Evolutionary conservation across 192 early-diverging fungal genomes (phyloP).

Genomic region (Entomortierella lignicola): DNA sequence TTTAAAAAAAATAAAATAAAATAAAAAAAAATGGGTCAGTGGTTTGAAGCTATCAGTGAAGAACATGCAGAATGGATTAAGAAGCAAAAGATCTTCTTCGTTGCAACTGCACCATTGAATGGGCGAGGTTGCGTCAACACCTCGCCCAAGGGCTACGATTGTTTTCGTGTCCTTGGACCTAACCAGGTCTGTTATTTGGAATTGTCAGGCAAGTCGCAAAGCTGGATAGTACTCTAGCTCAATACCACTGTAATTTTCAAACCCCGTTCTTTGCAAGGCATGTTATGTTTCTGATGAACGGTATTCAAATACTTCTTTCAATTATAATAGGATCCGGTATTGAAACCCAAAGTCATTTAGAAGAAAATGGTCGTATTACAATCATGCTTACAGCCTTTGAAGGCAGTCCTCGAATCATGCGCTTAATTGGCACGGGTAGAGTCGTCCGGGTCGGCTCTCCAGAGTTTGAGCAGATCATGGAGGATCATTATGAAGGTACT

Average conservation of each 20-base stretch:
- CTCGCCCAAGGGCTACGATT: conserved; percentile 72
- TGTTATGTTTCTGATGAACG: background rate
- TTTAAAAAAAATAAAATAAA: no score
- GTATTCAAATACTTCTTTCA: background rate
- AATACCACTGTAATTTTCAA: no score
- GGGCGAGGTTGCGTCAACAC: conserved; percentile 64
- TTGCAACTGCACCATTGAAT: conserved; percentile 65
- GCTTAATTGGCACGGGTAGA: conserved; percentile 65
- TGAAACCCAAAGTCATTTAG: conserved; percentile 73
- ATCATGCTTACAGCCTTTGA: conserved; percentile 77
- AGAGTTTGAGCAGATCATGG: conserved; percentile 59
- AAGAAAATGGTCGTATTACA: conserved; percentile 72
- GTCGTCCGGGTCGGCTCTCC: conserved; percentile 60
- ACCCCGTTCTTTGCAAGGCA: no score
- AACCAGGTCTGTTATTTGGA: conserved; percentile 57
- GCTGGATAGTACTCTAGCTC: no score
- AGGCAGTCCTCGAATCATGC: conserved; percentile 70
- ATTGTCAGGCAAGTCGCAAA: conserved; percentile 43
- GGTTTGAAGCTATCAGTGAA: conserved; percentile 56
- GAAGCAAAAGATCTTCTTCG: conserved; percentile 70
- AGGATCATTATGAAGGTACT: conserved; percentile 58
- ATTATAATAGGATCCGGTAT: conserved; percentile 46
- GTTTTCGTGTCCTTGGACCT: conserved; percentile 58
- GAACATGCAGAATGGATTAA: conserved; percentile 62
- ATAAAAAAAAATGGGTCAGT: conserved; percentile 67